Evolutionary conservation across 805 yeast genomes (phyloP).

Genomic region (Metschnikowia shivogae): DNA sequence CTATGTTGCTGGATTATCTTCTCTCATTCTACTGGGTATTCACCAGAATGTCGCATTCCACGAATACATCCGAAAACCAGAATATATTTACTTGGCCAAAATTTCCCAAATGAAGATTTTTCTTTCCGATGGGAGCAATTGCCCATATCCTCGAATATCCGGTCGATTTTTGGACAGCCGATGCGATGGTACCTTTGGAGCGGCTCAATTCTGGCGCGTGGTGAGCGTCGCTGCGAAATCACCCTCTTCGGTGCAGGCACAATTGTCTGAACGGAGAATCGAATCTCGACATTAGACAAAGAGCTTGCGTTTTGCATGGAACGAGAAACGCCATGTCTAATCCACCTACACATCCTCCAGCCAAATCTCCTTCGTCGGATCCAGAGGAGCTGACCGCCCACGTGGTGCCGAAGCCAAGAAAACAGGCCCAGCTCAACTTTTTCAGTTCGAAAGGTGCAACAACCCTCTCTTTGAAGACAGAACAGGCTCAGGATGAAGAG

Average conservation of each 20-base stretch:
- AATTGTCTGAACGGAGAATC: conserved; percentile 3
- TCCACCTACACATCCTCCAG: not conserved
- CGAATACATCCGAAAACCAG: too few relatives aligned
- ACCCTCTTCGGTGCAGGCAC: conserved; percentile 1
- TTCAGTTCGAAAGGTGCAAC: conserved; percentile 5
- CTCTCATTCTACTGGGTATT: too few relatives aligned
- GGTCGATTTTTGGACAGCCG: too few relatives aligned
- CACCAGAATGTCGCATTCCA: too few relatives aligned
- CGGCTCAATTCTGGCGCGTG: too few relatives aligned
- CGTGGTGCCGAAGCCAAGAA: conserved; percentile 8
- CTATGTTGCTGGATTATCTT: too few relatives aligned
- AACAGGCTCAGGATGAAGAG: not conserved
- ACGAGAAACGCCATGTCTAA: not conserved
- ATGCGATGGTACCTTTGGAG: too few relatives aligned
- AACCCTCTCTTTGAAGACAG: not conserved
- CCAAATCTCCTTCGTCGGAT: not conserved
- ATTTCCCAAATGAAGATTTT: too few relatives aligned
- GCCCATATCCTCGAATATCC: too few relatives aligned
- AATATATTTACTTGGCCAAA: too few relatives aligned
- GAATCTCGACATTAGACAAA: not conserved
- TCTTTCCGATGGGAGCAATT: too few relatives aligned
- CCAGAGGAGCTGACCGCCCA: not conserved
- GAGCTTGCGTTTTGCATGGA: not conserved
- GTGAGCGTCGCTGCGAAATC: too few relatives aligned
- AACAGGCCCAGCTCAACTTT: conserved; percentile 16